Evolutionary conservation across 169 alveolate species (phyloP), one percentile per base, ranked within the genome.

Genomic region (Plasmodium knowlesi): DNA sequence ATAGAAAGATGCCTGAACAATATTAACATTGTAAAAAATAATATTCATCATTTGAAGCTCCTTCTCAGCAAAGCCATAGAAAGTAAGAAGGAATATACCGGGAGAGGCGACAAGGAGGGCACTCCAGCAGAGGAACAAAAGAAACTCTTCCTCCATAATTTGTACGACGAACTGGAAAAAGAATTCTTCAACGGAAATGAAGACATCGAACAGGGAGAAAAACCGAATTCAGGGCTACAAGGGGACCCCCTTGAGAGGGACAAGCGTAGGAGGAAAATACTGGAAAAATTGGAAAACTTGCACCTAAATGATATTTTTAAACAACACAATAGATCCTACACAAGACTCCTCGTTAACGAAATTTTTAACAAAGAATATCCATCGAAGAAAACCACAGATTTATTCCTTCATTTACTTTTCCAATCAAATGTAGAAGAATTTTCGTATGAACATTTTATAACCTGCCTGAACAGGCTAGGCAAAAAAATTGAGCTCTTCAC

Each of bases 361-460:
- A 61, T 88, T 10, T 79, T 88, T 88, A 88, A 50, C 71, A 88
- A 41, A 78, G 94, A 88, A 78, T 88, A 88, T 78, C 94, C 94
- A 57, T 88, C 94, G n/a, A 88, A 61, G 78, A 88, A 41, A 22
- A 88, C 70, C 9, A 88, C 88, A 25, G 94, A 88, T 46, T 78
- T 79, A 34, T 88, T 88, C 82, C 70, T 88, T 57, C 71, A 88
- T 88, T 39, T 88, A 16, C 32, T 88, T 54, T 88, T 88, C 70
- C 89, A 88, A 88, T 39, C 79, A 88, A 79, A 88, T 78, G 82
- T 88, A 28, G 88, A 88, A n/a, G 89, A 79, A 78, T 88, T 88
- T 88, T 71, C 94, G n/a, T 88, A 54, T 88, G 94, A 88, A 37
- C 32, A 78, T 8, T 88, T 88, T 61, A 16, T 78, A 78, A 88